phyloP scores from a whole-genome alignment of 495 filamentous ascomycete species.

The Bombardia bombarda region DNA sequence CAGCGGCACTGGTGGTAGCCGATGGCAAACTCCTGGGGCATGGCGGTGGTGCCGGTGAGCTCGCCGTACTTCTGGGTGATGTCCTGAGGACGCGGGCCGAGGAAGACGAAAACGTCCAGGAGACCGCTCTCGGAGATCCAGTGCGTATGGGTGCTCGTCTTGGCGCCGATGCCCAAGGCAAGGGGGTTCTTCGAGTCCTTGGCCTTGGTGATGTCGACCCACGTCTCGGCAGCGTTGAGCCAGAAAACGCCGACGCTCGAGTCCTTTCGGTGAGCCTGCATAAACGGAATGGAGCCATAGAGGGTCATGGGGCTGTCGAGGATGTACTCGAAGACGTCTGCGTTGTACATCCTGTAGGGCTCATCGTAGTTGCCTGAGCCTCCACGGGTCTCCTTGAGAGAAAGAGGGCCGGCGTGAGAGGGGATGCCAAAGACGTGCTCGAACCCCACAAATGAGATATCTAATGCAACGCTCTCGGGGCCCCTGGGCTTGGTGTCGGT shows the following conservation, averaged over 20 bases:
- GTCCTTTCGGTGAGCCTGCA: conserved; percentile 91
- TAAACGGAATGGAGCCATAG: conserved; percentile 90
- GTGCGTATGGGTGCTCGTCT: conserved; percentile 77
- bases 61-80: conserved; percentile 75
- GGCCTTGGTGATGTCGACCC: conserved; percentile 88
- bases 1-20: conserved; percentile 96
- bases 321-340: conserved; percentile 96
- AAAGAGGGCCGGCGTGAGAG: conserved; percentile 81
- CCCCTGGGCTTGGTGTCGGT: conserved; percentile 86
- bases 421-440: conserved; percentile 92
- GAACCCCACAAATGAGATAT: conserved; percentile 87
- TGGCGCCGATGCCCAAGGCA: conserved; percentile 58
- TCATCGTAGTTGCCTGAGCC: conserved; percentile 77
- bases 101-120: conserved; percentile 87
- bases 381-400: conserved; percentile 82
- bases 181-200: conserved; percentile 69
- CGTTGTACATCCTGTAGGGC: conserved; percentile 94
- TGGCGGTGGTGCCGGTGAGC: conserved; percentile 86
- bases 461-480: conserved; percentile 83
- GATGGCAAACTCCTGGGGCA: conserved; percentile 86
- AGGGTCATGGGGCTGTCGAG: conserved; percentile 97
- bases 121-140: conserved; percentile 93
- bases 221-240: conserved; percentile 96
- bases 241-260: conserved; percentile 98
- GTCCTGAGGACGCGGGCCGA: conserved; percentile 77